Percentiles rank a stretch among this genome's conserved stretches.
These are phyloP conservation scores for Paspalum notatum DNA, from an alignment of 176 grass and related monocot genomes.

Conservation along the genomic window DNA sequence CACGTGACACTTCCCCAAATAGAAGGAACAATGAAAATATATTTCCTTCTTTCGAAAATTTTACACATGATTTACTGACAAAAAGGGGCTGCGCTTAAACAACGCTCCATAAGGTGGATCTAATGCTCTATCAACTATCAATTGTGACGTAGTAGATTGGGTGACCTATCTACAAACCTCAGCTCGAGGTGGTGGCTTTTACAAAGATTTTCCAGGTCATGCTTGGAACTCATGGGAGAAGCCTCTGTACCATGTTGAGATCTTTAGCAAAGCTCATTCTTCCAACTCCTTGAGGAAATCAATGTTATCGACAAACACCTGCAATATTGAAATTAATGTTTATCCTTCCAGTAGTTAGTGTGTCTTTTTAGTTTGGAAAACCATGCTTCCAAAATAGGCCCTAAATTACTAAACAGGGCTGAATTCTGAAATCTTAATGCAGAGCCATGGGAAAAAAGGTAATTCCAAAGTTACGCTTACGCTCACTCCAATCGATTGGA, in stretches of 20 bases:
- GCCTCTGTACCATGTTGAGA: conserved; percentile 31
- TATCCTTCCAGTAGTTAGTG: neutral
- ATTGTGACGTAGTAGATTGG: conserved; percentile 37
- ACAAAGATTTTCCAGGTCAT: conserved; percentile 34
- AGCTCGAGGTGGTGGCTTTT: conserved; percentile 43
- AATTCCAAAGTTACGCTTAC: no score
- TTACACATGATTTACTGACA: conserved; percentile 38
- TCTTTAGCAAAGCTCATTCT: conserved; percentile 46
- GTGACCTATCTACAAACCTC: conserved; percentile 60
- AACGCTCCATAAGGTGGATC: conserved; percentile 14
- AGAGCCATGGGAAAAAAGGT: no score
- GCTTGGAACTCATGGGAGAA: conserved; percentile 3
- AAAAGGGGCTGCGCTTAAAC: conserved; percentile 37
- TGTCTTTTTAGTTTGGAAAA: no score
- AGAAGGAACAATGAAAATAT: neutral
- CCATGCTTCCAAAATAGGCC: no score
- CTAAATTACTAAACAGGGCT: no score
- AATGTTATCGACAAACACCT: conserved; percentile 93
- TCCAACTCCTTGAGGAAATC: conserved; percentile 93
- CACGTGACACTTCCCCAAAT: neutral
- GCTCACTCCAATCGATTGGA: no score
- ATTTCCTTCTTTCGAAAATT: conserved; percentile 16
- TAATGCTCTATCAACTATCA: conserved; percentile 46
- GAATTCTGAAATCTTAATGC: no score
- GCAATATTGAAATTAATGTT: conserved; percentile 27